A percentile compares a stretch with the other conserved stretches of the same genome.
These are phyloP conservation scores for Cercospora sp. DNA, from an alignment of 2,329 filamentous ascomycete genomes.

Conservation along the genomic window DNA sequence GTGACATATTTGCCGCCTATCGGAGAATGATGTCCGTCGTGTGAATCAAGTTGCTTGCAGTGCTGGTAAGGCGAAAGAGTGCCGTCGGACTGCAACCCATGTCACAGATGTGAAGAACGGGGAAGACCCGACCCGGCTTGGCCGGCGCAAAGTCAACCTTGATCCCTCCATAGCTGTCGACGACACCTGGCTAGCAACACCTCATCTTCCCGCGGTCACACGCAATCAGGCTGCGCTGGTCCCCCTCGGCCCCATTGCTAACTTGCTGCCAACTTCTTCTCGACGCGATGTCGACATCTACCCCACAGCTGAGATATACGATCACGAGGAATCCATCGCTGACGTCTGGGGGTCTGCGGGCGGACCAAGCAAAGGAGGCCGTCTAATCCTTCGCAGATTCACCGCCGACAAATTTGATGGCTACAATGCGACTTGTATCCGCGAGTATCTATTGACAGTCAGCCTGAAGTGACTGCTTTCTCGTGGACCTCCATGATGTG, in stretches of 20 bases:
- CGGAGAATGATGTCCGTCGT: not conserved
- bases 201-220: not conserved
- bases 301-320: not conserved
- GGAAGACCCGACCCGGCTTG: not conserved
- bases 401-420: not conserved
- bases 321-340: not conserved
- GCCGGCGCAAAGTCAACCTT: not conserved
- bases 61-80: not conserved
- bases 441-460: not conserved
- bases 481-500: not conserved
- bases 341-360: not conserved
- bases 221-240: not conserved
- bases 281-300: not conserved
- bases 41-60: not conserved
- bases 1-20: constrained; percentile 7
- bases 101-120: not conserved
- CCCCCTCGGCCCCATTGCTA: not conserved
- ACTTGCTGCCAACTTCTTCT: not conserved
- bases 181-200: not conserved
- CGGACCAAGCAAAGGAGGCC: not conserved
- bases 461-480: not conserved
- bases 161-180: not conserved
- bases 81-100: not conserved
- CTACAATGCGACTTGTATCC: not conserved
- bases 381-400: not conserved